These are phyloP conservation scores for Acer saccharum DNA, from an alignment of 345 rosid genomes.

Conservation along the genomic window DNA sequence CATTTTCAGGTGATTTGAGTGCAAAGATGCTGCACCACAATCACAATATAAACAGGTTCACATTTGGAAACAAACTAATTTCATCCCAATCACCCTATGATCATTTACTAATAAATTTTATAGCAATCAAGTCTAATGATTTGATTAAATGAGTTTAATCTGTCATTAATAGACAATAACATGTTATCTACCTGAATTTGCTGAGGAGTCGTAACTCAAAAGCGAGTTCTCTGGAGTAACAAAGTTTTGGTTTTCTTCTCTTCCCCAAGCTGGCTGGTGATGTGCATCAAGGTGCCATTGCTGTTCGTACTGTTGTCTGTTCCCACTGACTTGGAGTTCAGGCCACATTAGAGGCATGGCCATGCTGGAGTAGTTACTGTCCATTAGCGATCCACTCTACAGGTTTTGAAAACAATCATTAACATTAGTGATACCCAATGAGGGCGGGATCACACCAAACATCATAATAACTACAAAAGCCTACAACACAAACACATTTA, in stretches of 20 bases:
- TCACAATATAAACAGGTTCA: not conserved
- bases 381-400: constrained; percentile 69
- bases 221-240: constrained; percentile 57
- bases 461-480: not conserved
- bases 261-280: constrained; percentile 70
- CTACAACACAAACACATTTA: not conserved
- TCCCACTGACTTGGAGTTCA: constrained; percentile 52
- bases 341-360: constrained; percentile 70
- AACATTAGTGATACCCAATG: constrained; percentile 4
- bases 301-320: constrained; percentile 64
- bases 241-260: constrained; percentile 57
- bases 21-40: constrained; percentile 56
- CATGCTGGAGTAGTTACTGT: constrained; percentile 59
- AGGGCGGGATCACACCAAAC: not conserved
- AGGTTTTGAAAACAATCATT: constrained; percentile 8
- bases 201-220: constrained; percentile 64
- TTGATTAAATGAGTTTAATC: not conserved
- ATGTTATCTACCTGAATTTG: constrained; percentile 58
- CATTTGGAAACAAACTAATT: not conserved
- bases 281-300: constrained; percentile 65
- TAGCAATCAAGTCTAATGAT: not conserved
- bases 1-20: constrained; percentile 61
- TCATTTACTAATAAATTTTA: not conserved
- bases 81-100: not conserved
- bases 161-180: not conserved